phyloP scores from a whole-genome alignment of 2,329 filamentous ascomycete genomes.

The Fusarium oxysporum region DNA sequence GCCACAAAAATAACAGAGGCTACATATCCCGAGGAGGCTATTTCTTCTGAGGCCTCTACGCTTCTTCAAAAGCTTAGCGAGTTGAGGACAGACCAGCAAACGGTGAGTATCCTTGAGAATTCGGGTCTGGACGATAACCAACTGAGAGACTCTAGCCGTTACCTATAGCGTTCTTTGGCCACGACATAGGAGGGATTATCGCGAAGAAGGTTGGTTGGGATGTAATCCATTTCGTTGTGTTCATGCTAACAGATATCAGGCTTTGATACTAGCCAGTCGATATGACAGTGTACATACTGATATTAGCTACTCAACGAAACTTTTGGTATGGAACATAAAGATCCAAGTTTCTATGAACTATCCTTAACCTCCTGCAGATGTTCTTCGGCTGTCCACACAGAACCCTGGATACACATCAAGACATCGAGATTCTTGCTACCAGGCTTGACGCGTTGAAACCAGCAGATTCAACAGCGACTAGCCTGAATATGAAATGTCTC shows the following conservation, averaged over 20 bases:
- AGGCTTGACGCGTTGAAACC: not conserved
- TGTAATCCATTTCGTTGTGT: not conserved
- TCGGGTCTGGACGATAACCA: not conserved
- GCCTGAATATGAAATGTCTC: not conserved
- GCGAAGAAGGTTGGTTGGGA: not conserved
- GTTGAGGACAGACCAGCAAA: not conserved
- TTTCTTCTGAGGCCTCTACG: not conserved
- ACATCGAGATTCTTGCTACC: not conserved
- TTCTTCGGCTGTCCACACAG: constrained; percentile 15
- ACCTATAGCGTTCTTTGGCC: not conserved
- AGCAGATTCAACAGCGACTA: not conserved
- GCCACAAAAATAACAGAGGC: not conserved
- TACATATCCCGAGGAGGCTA: not conserved
- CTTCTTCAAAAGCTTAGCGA: not conserved
- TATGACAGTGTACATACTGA: not conserved
- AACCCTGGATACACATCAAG: not conserved
- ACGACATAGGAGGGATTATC: constrained; percentile 6
- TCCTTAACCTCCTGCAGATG: not conserved
- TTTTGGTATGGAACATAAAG: not conserved
- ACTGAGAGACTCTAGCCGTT: not conserved
- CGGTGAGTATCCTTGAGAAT: not conserved
- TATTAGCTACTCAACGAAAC: not conserved
- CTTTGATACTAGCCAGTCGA: not conserved
- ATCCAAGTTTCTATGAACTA: accelerated
- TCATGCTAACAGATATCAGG: not conserved